Conservation (phyloP, 2,329 filamentous ascomycete species). For the Colletotrichum acutatum region DNA sequence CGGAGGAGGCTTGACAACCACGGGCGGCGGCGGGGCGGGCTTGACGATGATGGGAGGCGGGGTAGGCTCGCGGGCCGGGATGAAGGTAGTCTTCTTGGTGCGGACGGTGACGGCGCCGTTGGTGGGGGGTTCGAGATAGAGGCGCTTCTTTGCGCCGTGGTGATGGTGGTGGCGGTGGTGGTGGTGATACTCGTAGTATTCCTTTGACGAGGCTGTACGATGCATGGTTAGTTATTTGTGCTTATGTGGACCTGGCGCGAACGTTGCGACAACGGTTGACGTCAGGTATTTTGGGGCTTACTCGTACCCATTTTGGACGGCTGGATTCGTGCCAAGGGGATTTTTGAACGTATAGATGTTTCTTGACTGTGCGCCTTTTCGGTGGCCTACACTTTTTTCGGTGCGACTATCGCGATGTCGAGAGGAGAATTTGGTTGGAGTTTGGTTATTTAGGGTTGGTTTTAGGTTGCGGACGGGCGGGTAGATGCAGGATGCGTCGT, state of each 20-base stretch:
- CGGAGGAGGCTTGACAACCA: constrained; percentile 33
- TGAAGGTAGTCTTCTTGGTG: constrained; percentile 50
- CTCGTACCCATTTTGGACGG: constrained; percentile 35
- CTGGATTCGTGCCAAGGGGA: constrained; percentile 22
- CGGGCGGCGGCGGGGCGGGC: constrained; percentile 37
- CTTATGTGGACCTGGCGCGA: background rate
- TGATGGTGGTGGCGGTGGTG: constrained; percentile 43
- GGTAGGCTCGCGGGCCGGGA: constrained; percentile 49
- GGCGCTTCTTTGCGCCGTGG: constrained; percentile 50
- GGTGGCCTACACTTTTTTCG: constrained; percentile 17
- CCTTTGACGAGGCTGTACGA: constrained; percentile 28
- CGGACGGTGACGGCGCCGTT: constrained; percentile 50
- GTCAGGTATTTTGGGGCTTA: constrained; percentile 1
- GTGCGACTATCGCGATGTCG: background rate
- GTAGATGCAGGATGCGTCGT: background rate
- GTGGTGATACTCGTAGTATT: constrained; percentile 35
- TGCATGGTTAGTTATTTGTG: background rate
- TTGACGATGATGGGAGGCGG: constrained; percentile 41
- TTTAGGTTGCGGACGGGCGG: background rate
- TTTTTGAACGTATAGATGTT: constrained; percentile 18
- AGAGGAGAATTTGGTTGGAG: no score
- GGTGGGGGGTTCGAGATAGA: constrained; percentile 54
- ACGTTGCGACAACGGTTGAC: background rate
- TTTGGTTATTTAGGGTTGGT: background rate
- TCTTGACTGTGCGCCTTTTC: background rate